Evolutionary conservation across 2,329 filamentous ascomycete genomes (phyloP).

Genomic region (Xylariaceae sp.): DNA sequence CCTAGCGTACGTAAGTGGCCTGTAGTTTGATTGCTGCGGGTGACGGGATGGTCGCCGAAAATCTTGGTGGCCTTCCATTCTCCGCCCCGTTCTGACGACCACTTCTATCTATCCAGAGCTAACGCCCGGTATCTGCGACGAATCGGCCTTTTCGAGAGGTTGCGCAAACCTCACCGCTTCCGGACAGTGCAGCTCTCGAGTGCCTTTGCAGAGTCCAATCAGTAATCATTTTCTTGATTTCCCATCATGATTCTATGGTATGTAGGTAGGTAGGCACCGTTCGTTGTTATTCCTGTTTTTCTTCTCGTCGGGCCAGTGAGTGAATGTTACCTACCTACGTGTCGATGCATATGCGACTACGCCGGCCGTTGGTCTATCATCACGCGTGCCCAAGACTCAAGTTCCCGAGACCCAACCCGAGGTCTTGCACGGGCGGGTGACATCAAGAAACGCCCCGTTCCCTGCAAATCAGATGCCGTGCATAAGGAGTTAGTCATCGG

Average conservation of each 20-base stretch:
- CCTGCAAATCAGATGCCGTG: conserved; percentile 6
- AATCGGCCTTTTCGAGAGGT: background rate
- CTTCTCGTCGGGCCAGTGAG: no score
- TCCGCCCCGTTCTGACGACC: background rate
- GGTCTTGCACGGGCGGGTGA: background rate
- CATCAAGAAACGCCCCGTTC: background rate
- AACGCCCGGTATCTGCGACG: background rate
- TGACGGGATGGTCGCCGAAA: no score
- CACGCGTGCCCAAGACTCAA: background rate
- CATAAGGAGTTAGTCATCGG: background rate
- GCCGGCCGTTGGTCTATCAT: conserved; percentile 5
- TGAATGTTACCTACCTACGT: background rate
- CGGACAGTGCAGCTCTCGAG: background rate
- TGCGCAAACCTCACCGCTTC: background rate
- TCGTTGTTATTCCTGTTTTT: no score
- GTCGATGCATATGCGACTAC: background rate
- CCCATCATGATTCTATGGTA: no score
- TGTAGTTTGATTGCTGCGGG: no score
- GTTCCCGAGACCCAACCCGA: no score
- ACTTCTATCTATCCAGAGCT: no score
- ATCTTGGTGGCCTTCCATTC: background rate
- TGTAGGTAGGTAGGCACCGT: no score
- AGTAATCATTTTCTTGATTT: background rate
- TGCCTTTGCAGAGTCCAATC: background rate
- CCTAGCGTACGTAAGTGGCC: no score